A percentile compares a stretch with the other conserved stretches of the same genome.
These are phyloP conservation scores for Blastobotrys serpentis DNA, from an alignment of 1,139 yeast genomes.

Conservation along the genomic window DNA sequence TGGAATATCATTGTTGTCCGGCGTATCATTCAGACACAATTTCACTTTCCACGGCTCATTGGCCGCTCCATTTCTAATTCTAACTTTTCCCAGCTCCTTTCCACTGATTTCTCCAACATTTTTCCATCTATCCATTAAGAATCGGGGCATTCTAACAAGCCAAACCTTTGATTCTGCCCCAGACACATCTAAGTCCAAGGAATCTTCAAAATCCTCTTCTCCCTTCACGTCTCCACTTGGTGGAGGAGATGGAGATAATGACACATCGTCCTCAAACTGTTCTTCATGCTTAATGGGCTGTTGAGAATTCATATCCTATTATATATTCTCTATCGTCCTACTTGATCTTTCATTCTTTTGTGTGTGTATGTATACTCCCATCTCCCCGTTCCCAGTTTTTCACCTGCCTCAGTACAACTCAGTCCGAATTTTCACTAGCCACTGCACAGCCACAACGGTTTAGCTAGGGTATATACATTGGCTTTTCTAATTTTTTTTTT, in stretches of 20 bases:
- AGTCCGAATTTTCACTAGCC: too few species aligned
- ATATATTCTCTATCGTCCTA: background rate
- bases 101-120: constrained; percentile 59
- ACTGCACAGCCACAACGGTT: too few species aligned
- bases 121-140: constrained; percentile 80
- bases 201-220: constrained; percentile 41
- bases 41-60: constrained; percentile 36
- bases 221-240: constrained; percentile 25
- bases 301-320: background rate
- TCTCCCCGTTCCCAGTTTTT: too few species aligned
- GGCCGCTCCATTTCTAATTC: constrained; percentile 54
- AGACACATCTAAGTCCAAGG: constrained; percentile 43
- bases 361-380: too few species aligned
- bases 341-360: background rate
- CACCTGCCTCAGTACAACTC: too few species aligned
- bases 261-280: constrained; percentile 40
- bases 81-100: constrained; percentile 76
- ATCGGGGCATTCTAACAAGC: constrained; percentile 88
- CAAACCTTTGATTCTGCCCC: constrained; percentile 60
- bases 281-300: constrained; percentile 2
- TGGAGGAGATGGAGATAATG: constrained; percentile 38
- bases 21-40: constrained; percentile 42
- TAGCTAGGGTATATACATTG: too few species aligned
- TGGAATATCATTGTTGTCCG: constrained; percentile 57
- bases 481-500: too few species aligned